Percentiles rank a stretch among this genome's conserved stretches.
Conservation (phyloP, 78 protist genomes). For the Polysphondylium violaceum region DNA sequence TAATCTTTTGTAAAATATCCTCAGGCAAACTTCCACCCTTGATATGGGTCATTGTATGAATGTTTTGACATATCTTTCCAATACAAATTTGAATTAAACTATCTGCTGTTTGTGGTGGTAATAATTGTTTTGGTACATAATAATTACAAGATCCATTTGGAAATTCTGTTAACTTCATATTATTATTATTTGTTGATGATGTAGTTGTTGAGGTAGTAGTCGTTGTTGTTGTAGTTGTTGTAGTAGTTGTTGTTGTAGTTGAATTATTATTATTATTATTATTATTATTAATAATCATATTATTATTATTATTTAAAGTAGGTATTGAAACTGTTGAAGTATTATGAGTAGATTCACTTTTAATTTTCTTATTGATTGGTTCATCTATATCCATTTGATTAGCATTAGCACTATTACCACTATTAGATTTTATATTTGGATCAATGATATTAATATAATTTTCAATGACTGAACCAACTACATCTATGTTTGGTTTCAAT, state of each 20-base stretch:
- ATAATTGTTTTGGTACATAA: conserved; percentile 17
- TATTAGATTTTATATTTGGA: neutral
- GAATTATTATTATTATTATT: too few relatives aligned
- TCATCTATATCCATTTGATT: conserved; percentile 14
- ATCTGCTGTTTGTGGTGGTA: conserved; percentile 61
- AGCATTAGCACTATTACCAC: neutral
- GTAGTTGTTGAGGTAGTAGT: conserved; percentile 14
- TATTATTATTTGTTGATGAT: neutral
- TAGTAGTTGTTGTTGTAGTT: too few relatives aligned
- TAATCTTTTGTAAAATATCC: conserved; percentile 59
- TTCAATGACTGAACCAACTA: conserved; percentile 35
- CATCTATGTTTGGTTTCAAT: conserved; percentile 11
- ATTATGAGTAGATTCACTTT: neutral
- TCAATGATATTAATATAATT: conserved; percentile 43
- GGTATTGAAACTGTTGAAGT: neutral
- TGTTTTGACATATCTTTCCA: conserved; percentile 40
- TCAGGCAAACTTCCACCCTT: conserved; percentile 23
- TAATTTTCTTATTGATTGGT: neutral
- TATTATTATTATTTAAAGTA: neutral
- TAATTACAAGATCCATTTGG: conserved; percentile 28
- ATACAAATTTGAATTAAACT: conserved; percentile 33
- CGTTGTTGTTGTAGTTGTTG: conserved; percentile 1
- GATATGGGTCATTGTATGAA: conserved; percentile 20
- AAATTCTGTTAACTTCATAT: neutral
- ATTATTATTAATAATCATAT: too few relatives aligned